These are phyloP conservation scores for Digitaria exilis DNA, from an alignment of 202 grass and related monocot genomes.

Conservation along the genomic window DNA sequence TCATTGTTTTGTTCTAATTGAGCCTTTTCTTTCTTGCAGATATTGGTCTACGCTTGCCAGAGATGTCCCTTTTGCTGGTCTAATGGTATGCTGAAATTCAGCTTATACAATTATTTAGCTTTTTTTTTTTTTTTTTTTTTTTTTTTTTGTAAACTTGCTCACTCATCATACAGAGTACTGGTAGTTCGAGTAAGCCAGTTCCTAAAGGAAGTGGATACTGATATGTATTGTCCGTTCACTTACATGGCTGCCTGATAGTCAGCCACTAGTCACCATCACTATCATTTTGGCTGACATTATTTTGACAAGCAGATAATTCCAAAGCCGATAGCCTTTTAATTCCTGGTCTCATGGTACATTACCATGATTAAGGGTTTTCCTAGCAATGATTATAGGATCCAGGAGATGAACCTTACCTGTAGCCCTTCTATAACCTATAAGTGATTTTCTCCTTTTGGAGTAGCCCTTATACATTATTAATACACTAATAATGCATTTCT, in stretches of 20 bases:
- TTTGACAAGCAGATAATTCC: not conserved
- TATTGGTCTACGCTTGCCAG: constrained; percentile 98
- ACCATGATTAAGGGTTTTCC: not conserved
- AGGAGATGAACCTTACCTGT: not conserved
- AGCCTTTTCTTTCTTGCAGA: constrained; percentile 48
- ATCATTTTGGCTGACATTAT: not conserved
- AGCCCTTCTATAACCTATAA: not conserved
- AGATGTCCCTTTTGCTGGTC: constrained; percentile 98
- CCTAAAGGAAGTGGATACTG: constrained; percentile 15
- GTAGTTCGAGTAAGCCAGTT: not conserved
- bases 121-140: no score
- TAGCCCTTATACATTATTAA: not conserved
- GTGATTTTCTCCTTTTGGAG: not conserved
- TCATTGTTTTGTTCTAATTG: constrained; percentile 6
- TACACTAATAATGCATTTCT: not conserved
- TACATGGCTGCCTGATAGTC: not conserved
- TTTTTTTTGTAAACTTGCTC: constrained; percentile 17
- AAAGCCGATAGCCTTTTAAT: not conserved
- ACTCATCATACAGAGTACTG: not conserved
- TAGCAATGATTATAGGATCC: not conserved
- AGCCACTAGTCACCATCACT: not conserved
- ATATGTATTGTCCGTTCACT: not conserved
- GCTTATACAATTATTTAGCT: no score
- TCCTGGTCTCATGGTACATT: not conserved
- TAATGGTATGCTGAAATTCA: constrained; percentile 72